A percentile compares a stretch with the other conserved stretches of the same genome.
phyloP scores from a whole-genome alignment of 139 green algal genomes.

The Picochlorum sp. region DNA sequence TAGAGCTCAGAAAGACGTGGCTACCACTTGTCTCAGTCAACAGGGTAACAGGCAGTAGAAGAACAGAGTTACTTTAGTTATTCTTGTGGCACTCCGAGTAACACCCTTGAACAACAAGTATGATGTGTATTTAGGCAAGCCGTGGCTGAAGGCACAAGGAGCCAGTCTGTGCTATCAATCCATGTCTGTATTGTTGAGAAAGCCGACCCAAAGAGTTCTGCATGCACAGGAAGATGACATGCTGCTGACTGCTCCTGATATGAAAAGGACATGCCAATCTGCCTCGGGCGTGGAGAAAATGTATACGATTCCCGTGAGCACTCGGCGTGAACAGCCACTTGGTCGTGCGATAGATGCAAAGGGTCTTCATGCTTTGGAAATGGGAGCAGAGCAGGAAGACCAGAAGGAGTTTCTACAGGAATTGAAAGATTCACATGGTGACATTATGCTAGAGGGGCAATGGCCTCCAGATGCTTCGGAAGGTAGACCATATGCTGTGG shows the following conservation, averaged over 20 bases:
- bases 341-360: too few species aligned
- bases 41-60: conserved; percentile 1
- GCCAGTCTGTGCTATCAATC: background rate
- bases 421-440: background rate
- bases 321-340: too few species aligned
- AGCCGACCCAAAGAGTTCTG: background rate
- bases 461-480: background rate
- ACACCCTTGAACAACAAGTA: background rate
- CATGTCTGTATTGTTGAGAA: background rate
- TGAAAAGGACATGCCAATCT: too few species aligned
- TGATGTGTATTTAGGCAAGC: background rate
- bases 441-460: background rate
- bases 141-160: background rate
- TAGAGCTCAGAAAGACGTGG: background rate
- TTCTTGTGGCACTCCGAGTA: background rate
- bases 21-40: conserved; percentile 1
- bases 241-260: background rate
- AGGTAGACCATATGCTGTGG: background rate
- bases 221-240: background rate
- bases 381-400: background rate
- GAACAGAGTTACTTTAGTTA: conserved; percentile 6
- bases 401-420: background rate
- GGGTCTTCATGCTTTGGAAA: background rate
- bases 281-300: too few species aligned
- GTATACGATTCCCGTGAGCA: too few species aligned